These are phyloP conservation scores for Phytopythium montanum DNA, from an alignment of 352 stramenopile species.

Conservation along the genomic window DNA sequence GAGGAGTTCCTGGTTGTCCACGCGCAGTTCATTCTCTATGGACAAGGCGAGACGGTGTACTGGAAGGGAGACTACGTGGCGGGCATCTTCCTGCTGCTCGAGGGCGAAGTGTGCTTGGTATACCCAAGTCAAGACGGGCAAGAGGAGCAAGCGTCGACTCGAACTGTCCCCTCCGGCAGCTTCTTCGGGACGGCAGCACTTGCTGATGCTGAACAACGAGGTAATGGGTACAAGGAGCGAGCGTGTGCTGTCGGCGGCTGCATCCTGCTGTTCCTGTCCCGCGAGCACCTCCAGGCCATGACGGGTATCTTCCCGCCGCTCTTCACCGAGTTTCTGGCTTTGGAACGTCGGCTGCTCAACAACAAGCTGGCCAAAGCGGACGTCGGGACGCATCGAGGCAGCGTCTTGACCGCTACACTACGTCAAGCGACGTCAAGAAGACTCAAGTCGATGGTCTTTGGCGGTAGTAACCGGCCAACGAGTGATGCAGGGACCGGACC, in stretches of 20 bases:
- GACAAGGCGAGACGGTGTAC: conserved; percentile 58
- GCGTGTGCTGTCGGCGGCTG: conserved; percentile 51
- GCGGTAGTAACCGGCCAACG: background rate
- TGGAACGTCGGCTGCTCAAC: conserved; percentile 38
- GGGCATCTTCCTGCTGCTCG: conserved; percentile 53
- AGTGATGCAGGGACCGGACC: background rate
- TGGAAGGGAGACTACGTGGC: conserved; percentile 49
- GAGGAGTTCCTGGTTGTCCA: conserved; percentile 47
- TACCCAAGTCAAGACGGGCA: conserved; percentile 7
- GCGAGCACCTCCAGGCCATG: conserved; percentile 45
- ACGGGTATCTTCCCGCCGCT: conserved; percentile 45
- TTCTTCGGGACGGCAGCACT: conserved; percentile 50
- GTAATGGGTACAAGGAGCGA: conserved; percentile 45
- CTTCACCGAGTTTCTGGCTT: conserved; percentile 32
- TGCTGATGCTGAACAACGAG: conserved; percentile 22
- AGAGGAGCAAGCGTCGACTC: conserved; percentile 1
- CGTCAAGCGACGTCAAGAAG: background rate
- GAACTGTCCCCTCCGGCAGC: conserved; percentile 26
- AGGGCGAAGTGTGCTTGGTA: conserved; percentile 46
- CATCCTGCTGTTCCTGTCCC: conserved; percentile 46
- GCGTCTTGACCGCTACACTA: background rate
- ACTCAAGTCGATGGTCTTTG: background rate
- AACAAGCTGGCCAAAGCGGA: conserved; percentile 36
- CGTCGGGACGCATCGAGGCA: conserved; percentile 14
- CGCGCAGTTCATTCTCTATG: conserved; percentile 48